Base-by-base conservation (phyloP, 1,284 basidiomycete genomes). In the Cerioporus squamosus region DNA sequence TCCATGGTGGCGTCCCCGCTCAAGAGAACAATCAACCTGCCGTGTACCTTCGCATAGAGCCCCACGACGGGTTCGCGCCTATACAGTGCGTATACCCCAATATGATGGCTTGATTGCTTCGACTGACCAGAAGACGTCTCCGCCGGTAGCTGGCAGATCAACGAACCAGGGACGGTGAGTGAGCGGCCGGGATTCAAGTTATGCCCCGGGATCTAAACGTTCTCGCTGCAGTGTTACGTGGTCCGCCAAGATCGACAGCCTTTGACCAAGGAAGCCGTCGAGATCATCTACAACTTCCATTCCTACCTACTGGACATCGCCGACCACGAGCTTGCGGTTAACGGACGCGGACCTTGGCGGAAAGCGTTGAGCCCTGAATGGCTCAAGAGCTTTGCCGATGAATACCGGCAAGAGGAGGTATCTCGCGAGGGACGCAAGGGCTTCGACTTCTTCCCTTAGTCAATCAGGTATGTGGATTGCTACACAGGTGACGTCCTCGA, bases 21-120 rank as follows among this genome's bases (percentile, higher is more conserved):
- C 22, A 51, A 18, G 51, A 49, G 8, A 42, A 60, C 33, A 66
- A 66, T 42, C 55, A 64, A n/a, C 59, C 62, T 9, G 62, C 60
- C 2, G 64, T 64, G 17, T 66, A 60, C 33, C 53, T 66, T n/a
- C 55, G 64, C 18, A 63, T 64, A 8, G 64, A 64, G 40, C 44
- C 59, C 0, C 22, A 58, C 12, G 31, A 60, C 38, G 60, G 55
- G 2, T 53, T 66, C 2, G 64, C 58, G 5, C 62, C 62, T 5
- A 15, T 51, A 10, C 62, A 54, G 64, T 66, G 36, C 12, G 64
- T 57, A 9, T 17, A 12, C 12, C 14, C 2, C 44, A 26, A 18
- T 42, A 9, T 40, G 39, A n/a, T 22, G 17, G n/a, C 15, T 44
- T 24, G 24, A 31, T 14, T 15, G n/a, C 45, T 38, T 47, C 18